Evolutionary conservation across 306 rosid genomes (phyloP).

Genomic region (Sophora flavescens): DNA sequence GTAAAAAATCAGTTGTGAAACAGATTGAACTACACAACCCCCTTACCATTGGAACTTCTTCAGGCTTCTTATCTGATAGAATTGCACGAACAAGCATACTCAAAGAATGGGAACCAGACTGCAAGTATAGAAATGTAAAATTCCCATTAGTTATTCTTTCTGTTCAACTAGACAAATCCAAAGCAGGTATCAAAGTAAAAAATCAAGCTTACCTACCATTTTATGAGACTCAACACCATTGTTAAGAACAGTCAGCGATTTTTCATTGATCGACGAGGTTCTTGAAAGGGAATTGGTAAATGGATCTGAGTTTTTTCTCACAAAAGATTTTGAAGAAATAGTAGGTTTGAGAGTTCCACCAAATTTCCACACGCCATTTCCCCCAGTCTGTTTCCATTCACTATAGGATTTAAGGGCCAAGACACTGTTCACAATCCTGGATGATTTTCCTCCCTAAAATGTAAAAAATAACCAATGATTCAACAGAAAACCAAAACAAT

Average conservation of each 20-base stretch:
- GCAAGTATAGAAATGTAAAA: constrained; percentile 43
- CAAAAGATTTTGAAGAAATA: constrained; percentile 65
- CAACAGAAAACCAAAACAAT: constrained; percentile 4
- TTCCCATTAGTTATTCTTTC: constrained; percentile 26
- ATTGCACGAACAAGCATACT: constrained; percentile 76
- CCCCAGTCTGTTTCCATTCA: constrained; percentile 87
- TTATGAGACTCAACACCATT: constrained; percentile 67
- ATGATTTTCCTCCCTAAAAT: constrained; percentile 88
- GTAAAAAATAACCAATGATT: constrained; percentile 28
- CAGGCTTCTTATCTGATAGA: constrained; percentile 84
- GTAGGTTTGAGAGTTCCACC: constrained; percentile 83
- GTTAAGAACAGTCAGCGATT: constrained; percentile 50
- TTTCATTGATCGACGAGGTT: constrained; percentile 72
- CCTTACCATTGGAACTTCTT: constrained; percentile 90
- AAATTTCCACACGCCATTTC: constrained; percentile 85
- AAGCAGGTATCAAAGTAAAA: constrained; percentile 34
- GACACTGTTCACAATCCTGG: constrained; percentile 83
- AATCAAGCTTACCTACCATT: constrained; percentile 78
- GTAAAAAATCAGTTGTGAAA: constrained; percentile 10
- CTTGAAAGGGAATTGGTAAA: constrained; percentile 82
- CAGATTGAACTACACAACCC: constrained; percentile 17
- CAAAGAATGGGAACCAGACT: constrained; percentile 75
- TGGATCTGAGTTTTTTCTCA: constrained; percentile 88
- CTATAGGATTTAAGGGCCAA: constrained; percentile 83
- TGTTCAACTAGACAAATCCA: constrained; percentile 37